Evolutionary conservation across 202 grass and related monocot species (phyloP).

Genomic region (Zoysia matrella): DNA sequence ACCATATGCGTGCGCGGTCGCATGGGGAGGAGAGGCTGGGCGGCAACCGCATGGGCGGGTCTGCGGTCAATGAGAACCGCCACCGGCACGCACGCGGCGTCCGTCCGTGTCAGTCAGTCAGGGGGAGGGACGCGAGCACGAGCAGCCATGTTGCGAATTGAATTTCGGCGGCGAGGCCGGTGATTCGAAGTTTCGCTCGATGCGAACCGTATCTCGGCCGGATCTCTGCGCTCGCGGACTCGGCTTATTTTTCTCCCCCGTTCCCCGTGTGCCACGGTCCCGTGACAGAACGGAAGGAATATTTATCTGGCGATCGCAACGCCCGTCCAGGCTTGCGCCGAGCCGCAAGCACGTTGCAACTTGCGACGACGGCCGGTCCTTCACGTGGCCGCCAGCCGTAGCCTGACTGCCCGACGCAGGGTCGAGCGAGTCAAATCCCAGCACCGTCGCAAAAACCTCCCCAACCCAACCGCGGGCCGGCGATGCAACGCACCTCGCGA

Average conservation of each 20-base stretch:
- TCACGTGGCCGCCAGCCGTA: slow-evolving; percentile 40
- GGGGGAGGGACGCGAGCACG: background rate
- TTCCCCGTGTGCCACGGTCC: background rate
- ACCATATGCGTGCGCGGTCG: no score
- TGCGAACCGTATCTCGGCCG: slow-evolving; percentile 33
- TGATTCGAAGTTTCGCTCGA: slow-evolving; percentile 45
- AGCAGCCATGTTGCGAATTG: background rate
- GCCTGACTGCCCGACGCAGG: background rate
- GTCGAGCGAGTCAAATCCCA: background rate
- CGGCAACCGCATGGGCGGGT: background rate
- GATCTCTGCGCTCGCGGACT: slow-evolving; percentile 12
- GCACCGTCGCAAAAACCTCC: no score
- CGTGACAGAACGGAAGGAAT: background rate
- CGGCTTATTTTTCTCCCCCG: no score
- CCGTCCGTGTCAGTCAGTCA: background rate
- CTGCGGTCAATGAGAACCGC: no score
- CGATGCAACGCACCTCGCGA: slow-evolving; percentile 32
- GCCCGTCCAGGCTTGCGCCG: slow-evolving; percentile 1
- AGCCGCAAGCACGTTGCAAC: background rate
- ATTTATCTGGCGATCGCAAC: background rate
- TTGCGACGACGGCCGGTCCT: no score
- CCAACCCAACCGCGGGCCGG: background rate
- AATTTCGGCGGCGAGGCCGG: background rate
- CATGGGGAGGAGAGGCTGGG: no score
- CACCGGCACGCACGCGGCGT: background rate